Evolutionary conservation across 2,329 filamentous ascomycete species (phyloP), one percentile per base, ranked within the genome.

Genomic region (Tolypocladium endophyticum): DNA sequence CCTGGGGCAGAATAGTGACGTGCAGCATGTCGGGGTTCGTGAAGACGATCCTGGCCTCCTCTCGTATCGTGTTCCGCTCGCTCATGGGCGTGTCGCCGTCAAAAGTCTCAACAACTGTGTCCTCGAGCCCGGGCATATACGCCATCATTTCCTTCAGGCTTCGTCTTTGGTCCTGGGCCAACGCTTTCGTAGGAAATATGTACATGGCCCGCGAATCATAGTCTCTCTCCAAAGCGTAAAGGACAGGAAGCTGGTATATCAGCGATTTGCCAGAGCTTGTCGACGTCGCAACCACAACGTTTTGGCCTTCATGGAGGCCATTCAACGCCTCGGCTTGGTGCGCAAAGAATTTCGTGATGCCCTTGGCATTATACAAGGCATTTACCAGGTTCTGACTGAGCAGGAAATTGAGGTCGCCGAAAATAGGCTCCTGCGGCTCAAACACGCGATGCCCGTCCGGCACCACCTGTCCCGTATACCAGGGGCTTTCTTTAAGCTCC

Each of bases 11-110:
- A 33, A 99, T 95, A 0, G 91, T 95, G 39, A 97, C 85, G 66
- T 99, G 94, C 41, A 99, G 80, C 92, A 97, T 99, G 68, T 99
- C 94, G 0, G 94, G 94, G 67, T 99, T 99, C 0, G 94, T 99
- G 69, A 99, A 97, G 57, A 99, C 93, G 63, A 97, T 91, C 30
- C 91, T 83, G 0, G 89, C 94, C 73, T 95, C 87, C 45, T 97
- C 92, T 7, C 93, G 85, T 63, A 99, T 93, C 35, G 79, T 70
- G 64, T 90, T 90, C 28, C 94, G 84, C 62, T 89, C 87, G 6
- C 76, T 73, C 85, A 95, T 92, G 0, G 89, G 86, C 0, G 94
- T 99, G 70, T 99, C 94, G 8, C 94, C 94, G 70, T 99, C 94
- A 65, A 96, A 97, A 0, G 94, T 97, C 69, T 97, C 94, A 2